Percentiles rank a stretch among this genome's conserved stretches.
phyloP scores from a whole-genome alignment of 176 grass and related monocot species.

The Neostapfia colusana region DNA sequence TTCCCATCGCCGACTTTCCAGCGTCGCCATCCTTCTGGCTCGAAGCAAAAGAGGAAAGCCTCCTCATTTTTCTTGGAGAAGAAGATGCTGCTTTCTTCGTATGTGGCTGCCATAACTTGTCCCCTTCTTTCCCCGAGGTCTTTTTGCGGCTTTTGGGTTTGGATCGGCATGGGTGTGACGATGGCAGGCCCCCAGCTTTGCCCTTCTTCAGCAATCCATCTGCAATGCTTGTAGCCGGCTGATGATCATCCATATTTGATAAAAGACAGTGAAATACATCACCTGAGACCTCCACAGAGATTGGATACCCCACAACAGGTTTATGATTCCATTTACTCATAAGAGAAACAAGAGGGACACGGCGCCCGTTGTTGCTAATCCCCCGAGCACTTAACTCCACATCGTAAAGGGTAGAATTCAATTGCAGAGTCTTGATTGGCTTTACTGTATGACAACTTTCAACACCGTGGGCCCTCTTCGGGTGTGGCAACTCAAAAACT shows the following conservation, averaged over 20 bases:
- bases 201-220: conserved; percentile 43
- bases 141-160: conserved; percentile 39
- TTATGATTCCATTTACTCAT: conserved; percentile 80
- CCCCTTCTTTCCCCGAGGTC: conserved; percentile 20
- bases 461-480: background rate
- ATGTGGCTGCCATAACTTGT: conserved; percentile 49
- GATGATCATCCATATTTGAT: conserved; percentile 25
- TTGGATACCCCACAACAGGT: conserved; percentile 77
- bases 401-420: conserved; percentile 54
- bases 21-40: conserved; percentile 37
- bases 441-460: conserved; percentile 30
- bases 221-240: conserved; percentile 25
- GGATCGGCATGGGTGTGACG: background rate
- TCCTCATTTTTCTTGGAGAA: conserved; percentile 80
- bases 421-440: conserved; percentile 56
- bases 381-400: conserved; percentile 66
- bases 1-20: conserved; percentile 50
- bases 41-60: conserved; percentile 70
- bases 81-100: conserved; percentile 50
- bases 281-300: conserved; percentile 57
- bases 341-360: conserved; percentile 82
- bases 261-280: conserved; percentile 35
- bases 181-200: conserved; percentile 7
- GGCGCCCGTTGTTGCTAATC: conserved; percentile 53
- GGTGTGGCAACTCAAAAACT: conserved; percentile 33